Evolutionary conservation across 768 basidiomycete species (phyloP), one percentile per base, ranked within the genome.

Genomic region (Mrakia gelida): DNA sequence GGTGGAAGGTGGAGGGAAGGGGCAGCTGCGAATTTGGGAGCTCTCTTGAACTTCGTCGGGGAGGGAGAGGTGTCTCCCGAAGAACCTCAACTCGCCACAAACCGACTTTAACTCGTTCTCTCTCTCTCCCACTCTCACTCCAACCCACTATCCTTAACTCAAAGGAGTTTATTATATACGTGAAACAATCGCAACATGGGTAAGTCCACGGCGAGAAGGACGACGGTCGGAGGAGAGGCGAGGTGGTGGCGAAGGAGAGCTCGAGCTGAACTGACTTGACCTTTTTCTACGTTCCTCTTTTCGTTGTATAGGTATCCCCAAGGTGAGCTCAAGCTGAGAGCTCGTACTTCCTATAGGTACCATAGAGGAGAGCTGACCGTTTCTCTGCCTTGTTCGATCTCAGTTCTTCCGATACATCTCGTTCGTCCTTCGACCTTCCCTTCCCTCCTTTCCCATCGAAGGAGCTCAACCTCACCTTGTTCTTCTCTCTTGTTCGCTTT

Each of bases 401-500:
- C 81, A 96, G 95, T 83, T 83, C 80, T 83, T 83, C 80, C 82
- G 83, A 74, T 83, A 82, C 79, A 83, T 83, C 81, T 82, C 82
- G 82, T 83, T 21, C 62, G 82, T 79, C 38, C 30, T 21, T 45
- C 54, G 18, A 13, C 65, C 4, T 21, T 23, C 52, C 45, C 32
- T 43, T 10, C 43, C n/a, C 41, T 9, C 26, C 11, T 5, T 34
- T 34, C 52, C 52, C 67, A 3, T n/a, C 30, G 45, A 45, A 52
- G 18, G 18, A n/a, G 18, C 52, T 41, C 26, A 26, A 59, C 41
- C 67, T 71, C n/a, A 52, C 41, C 28, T 16, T 59, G 32, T 61
- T 21, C 15, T 49, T n/a, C 41, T 34, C 13, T 43, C 30, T 59
- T 21, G 41, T 30, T 21, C 21, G 65, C 49, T 45, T 38, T 8